Conservation (phyloP, 371 early-diverging fungal species). For the Chytridiales sp. region DNA sequence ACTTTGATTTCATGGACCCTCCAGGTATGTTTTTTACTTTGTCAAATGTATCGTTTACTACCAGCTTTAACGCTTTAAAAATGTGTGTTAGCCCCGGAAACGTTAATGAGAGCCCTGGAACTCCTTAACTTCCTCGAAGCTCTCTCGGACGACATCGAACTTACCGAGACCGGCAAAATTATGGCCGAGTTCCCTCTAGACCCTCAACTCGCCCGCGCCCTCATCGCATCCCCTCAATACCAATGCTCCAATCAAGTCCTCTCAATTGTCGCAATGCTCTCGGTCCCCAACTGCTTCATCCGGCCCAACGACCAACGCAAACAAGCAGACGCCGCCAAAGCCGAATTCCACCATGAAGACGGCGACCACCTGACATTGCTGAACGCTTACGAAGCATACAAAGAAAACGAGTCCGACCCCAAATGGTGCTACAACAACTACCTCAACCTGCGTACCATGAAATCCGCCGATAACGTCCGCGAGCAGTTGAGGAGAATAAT, state of each 20-base stretch:
- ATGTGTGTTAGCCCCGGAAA: slow-evolving; percentile 67
- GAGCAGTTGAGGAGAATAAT: slow-evolving; percentile 84
- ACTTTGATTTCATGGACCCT: slow-evolving; percentile 93
- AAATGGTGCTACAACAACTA: slow-evolving; percentile 94
- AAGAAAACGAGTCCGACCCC: slow-evolving; percentile 50
- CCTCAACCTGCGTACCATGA: slow-evolving; percentile 82
- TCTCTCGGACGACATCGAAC: slow-evolving; percentile 80
- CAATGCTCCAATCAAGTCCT: slow-evolving; percentile 90
- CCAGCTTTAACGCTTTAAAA: not conserved
- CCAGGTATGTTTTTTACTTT: slow-evolving; percentile 51
- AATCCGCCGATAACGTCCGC: slow-evolving; percentile 90
- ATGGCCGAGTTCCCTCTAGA: slow-evolving; percentile 93
- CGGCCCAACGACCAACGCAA: slow-evolving; percentile 85
- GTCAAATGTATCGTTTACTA: not conserved
- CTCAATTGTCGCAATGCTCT: slow-evolving; percentile 88
- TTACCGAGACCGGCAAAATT: slow-evolving; percentile 75
- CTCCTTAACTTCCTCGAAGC: slow-evolving; percentile 87
- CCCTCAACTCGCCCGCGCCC: slow-evolving; percentile 82
- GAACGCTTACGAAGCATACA: slow-evolving; percentile 91
- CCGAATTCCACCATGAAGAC: slow-evolving; percentile 86
- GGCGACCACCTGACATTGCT: slow-evolving; percentile 90
- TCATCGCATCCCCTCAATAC: slow-evolving; percentile 79
- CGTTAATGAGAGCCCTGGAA: slow-evolving; percentile 89
- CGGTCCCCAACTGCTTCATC: slow-evolving; percentile 86
- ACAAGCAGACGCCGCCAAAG: slow-evolving; percentile 89